Conservation (phyloP, 768 basidiomycete species). For the Strobilomyces echinocephalus region DNA sequence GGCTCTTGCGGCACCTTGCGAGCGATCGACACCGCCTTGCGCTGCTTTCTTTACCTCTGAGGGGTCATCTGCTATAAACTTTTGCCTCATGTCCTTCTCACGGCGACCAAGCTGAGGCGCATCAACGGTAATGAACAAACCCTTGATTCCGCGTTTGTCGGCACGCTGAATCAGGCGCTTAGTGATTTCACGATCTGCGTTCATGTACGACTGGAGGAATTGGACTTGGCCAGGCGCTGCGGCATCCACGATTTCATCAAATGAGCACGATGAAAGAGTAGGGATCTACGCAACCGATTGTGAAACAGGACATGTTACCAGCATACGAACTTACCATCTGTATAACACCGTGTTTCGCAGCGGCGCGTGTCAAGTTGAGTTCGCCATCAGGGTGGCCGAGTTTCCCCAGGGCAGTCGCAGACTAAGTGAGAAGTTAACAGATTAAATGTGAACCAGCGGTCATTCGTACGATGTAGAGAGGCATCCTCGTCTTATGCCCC, state of each 20-base stretch:
- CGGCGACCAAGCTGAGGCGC: constrained; percentile 93
- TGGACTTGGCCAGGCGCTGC: constrained; percentile 74
- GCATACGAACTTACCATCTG: constrained; percentile 50
- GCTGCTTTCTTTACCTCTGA: constrained; percentile 42
- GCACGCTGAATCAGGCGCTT: constrained; percentile 87
- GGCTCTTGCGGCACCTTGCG: constrained; percentile 90
- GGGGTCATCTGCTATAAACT: constrained; percentile 72
- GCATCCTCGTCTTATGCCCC: constrained; percentile 69
- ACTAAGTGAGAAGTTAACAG: constrained; percentile 29
- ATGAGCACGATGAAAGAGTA: constrained; percentile 91
- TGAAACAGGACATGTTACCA: neutral
- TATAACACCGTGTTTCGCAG: constrained; percentile 70
- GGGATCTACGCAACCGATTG: constrained; percentile 60
- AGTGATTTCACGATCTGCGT: constrained; percentile 82
- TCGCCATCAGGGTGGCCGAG: constrained; percentile 96
- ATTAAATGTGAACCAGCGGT: neutral
- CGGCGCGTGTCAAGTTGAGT: constrained; percentile 83
- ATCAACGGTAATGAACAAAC: constrained; percentile 94
- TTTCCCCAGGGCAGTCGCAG: constrained; percentile 89
- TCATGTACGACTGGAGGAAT: constrained; percentile 88
- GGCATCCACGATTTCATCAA: constrained; percentile 92
- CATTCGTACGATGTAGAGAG: constrained; percentile 67
- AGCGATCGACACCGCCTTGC: constrained; percentile 60
- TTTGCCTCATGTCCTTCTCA: constrained; percentile 97
- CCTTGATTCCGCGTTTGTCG: constrained; percentile 86